Evolutionary conservation across 1,139 yeast species (phyloP).

Genomic region (Candida frijolesensis): DNA sequence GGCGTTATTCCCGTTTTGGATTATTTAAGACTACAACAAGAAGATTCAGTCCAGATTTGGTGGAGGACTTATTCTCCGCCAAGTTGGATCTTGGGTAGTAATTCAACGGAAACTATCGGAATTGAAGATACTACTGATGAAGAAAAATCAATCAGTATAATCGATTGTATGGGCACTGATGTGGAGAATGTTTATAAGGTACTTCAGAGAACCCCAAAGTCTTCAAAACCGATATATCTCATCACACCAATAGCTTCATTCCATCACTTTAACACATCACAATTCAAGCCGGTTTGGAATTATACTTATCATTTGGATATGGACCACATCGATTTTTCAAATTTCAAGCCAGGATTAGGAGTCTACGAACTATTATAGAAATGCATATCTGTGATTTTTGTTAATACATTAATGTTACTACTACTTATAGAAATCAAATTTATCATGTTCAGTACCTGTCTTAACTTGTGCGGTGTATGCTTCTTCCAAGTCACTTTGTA

Average conservation of each 20-base stretch:
- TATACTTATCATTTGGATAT: slow-evolving; percentile 57
- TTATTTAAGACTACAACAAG: slow-evolving; percentile 20
- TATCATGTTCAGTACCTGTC: slow-evolving; percentile 92
- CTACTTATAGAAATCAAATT: slow-evolving; percentile 94
- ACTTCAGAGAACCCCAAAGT: slow-evolving; percentile 15
- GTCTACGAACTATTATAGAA: slow-evolving; percentile 42
- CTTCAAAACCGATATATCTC: slow-evolving; percentile 26
- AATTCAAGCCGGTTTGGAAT: slow-evolving; percentile 41
- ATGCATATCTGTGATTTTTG: too few relatives aligned
- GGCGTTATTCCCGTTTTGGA: slow-evolving; percentile 77
- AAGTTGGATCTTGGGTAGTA: slow-evolving; percentile 70
- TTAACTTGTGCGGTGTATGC: slow-evolving; percentile 97
- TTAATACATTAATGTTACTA: background rate
- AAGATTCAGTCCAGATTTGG: slow-evolving; percentile 57
- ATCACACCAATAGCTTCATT: slow-evolving; percentile 56
- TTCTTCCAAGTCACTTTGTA: slow-evolving; percentile 95
- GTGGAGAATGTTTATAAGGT: slow-evolving; percentile 23
- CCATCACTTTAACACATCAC: slow-evolving; percentile 11
- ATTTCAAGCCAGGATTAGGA: slow-evolving; percentile 63
- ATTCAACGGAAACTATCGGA: slow-evolving; percentile 18
- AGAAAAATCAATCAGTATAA: slow-evolving; percentile 18
- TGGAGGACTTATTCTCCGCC: slow-evolving; percentile 98
- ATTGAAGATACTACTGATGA: slow-evolving; percentile 17
- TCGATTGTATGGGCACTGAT: slow-evolving; percentile 65
- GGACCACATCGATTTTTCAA: slow-evolving; percentile 65